Percentiles rank a stretch among this genome's conserved stretches.
phyloP scores from a whole-genome alignment of 2,329 filamentous ascomycete genomes.

The Fusarium stilboides region DNA sequence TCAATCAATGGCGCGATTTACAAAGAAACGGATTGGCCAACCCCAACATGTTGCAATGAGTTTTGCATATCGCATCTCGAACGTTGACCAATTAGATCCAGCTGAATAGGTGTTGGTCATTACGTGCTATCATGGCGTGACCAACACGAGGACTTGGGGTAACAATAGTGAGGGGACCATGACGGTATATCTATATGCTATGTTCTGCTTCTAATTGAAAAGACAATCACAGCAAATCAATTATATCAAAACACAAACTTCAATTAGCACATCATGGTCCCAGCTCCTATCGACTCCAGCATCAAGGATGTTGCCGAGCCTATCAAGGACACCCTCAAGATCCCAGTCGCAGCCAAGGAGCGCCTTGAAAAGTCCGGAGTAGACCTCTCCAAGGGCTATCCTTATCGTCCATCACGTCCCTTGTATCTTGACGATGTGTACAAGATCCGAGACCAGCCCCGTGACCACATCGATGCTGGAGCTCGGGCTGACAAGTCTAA shows the following conservation, averaged over 20 bases:
- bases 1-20: slow-evolving; percentile 3
- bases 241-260: fast-evolving
- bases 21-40: neutral
- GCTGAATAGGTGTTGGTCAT: slow-evolving; percentile 10
- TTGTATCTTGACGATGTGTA: slow-evolving; percentile 79
- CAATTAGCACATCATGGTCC: slow-evolving; percentile 58
- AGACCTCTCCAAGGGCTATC: slow-evolving; percentile 79
- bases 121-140: slow-evolving; percentile 27
- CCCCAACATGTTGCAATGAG: slow-evolving; percentile 29
- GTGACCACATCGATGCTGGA: slow-evolving; percentile 74
- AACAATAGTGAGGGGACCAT: neutral
- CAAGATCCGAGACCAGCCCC: slow-evolving; percentile 70
- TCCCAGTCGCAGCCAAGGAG: slow-evolving; percentile 70
- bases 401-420: slow-evolving; percentile 77
- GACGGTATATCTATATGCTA: slow-evolving; percentile 12
- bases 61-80: slow-evolving; percentile 24
- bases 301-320: slow-evolving; percentile 76
- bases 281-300: slow-evolving; percentile 71
- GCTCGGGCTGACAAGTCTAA: slow-evolving; percentile 76
- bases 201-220: fast-evolving
- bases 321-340: slow-evolving; percentile 73
- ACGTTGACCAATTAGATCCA: slow-evolving; percentile 1
- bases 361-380: slow-evolving; percentile 78
- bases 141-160: neutral
- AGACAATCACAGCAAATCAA: neutral